These are phyloP conservation scores for Herpotrichia juniperi DNA, from an alignment of 2,329 filamentous ascomycete genomes.

Conservation along the genomic window DNA sequence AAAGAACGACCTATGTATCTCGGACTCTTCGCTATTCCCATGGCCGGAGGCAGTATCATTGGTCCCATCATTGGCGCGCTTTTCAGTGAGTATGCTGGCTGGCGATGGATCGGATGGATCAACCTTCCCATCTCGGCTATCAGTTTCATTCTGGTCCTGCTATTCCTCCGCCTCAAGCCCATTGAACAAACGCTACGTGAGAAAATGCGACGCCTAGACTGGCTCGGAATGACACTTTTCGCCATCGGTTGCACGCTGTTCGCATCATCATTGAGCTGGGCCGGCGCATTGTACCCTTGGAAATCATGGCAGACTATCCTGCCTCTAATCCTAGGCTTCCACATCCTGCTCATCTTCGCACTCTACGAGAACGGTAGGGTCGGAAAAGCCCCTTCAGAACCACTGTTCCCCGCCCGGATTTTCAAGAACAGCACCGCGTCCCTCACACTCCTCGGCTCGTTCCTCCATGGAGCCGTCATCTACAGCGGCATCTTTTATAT, in stretches of 20 bases:
- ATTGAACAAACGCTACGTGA: constrained; percentile 48
- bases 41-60: constrained; percentile 56
- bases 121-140: constrained; percentile 50
- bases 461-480: constrained; percentile 53
- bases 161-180: constrained; percentile 59
- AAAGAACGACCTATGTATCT: constrained; percentile 53
- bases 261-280: constrained; percentile 57
- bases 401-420: constrained; percentile 67
- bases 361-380: constrained; percentile 63
- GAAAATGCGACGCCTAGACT: constrained; percentile 54
- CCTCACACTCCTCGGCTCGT: constrained; percentile 55
- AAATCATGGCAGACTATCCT: constrained; percentile 55
- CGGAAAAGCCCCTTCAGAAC: too few species aligned
- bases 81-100: constrained; percentile 48
- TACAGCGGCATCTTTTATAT: constrained; percentile 68
- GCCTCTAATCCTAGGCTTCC: constrained; percentile 53
- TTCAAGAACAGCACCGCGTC: constrained; percentile 61
- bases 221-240: constrained; percentile 55
- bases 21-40: constrained; percentile 55
- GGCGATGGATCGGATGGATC: constrained; percentile 55
- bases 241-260: constrained; percentile 52
- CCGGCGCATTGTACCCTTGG: constrained; percentile 57
- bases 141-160: constrained; percentile 51
- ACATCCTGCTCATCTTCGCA: constrained; percentile 55
- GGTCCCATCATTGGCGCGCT: constrained; percentile 58